These are phyloP conservation scores for Sclerotinia minor DNA, from an alignment of 2,329 filamentous ascomycete genomes.

Conservation along the genomic window DNA sequence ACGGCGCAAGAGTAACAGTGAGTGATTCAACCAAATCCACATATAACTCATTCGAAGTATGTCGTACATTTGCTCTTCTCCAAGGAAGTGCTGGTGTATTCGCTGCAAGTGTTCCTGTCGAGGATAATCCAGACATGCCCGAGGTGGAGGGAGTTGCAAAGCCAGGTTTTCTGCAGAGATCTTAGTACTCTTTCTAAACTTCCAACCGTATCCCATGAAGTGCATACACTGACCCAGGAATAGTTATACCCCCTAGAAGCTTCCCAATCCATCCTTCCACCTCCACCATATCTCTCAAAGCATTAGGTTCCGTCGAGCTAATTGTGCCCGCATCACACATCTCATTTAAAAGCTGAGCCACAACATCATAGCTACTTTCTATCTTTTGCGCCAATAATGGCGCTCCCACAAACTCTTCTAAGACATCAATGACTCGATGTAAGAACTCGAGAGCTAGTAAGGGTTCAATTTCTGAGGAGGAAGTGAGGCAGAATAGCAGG, in stretches of 20 bases:
- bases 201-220: neutral
- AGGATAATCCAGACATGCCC: constrained; percentile 41
- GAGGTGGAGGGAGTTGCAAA: constrained; percentile 37
- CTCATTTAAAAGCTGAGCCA: constrained; percentile 87
- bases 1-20: constrained; percentile 84
- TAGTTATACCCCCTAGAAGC: constrained; percentile 79
- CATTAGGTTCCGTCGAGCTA: constrained; percentile 89
- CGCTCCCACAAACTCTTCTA: constrained; percentile 91
- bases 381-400: constrained; percentile 85
- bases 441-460: constrained; percentile 91
- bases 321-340: constrained; percentile 95
- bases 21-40: constrained; percentile 93
- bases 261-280: constrained; percentile 89
- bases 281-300: constrained; percentile 85
- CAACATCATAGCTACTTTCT: constrained; percentile 87
- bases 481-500: constrained; percentile 80
- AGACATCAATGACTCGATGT: constrained; percentile 85
- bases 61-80: constrained; percentile 86
- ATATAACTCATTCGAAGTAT: constrained; percentile 96
- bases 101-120: constrained; percentile 41
- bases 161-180: constrained; percentile 37
- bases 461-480: constrained; percentile 84
- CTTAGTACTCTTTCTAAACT: neutral
- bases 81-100: constrained; percentile 70
- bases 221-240: constrained; percentile 62